phyloP scores from a whole-genome alignment of 345 rosid species.

The Citrus sp. region DNA sequence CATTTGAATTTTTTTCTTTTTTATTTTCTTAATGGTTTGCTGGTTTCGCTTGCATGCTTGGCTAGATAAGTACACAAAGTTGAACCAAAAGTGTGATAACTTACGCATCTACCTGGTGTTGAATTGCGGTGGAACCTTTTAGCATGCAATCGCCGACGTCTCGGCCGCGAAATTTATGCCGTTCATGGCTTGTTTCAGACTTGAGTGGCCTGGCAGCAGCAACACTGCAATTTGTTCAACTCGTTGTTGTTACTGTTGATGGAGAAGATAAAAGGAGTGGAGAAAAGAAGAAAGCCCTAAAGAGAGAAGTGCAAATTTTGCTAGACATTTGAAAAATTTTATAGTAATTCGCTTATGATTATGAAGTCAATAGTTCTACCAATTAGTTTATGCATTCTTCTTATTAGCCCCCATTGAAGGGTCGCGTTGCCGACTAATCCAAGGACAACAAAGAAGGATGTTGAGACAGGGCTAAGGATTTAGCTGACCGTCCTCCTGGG shows the following conservation, averaged over 20 bases:
- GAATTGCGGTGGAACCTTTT: slow-evolving; percentile 47
- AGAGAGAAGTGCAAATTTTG: background rate
- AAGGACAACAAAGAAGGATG: too few species aligned
- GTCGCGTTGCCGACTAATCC: too few species aligned
- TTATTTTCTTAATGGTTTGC: slow-evolving; percentile 14
- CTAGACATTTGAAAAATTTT: slow-evolving; percentile 20
- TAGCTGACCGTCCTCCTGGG: too few species aligned
- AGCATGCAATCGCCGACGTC: slow-evolving; percentile 45
- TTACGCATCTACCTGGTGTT: slow-evolving; percentile 54
- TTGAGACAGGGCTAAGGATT: too few species aligned
- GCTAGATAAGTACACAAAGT: slow-evolving; percentile 22
- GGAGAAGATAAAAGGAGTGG: slow-evolving; percentile 27
- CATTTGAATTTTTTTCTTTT: background rate
- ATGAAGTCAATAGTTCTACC: too few species aligned
- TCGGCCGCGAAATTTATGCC: background rate
- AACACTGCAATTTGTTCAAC: background rate
- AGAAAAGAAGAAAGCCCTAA: slow-evolving; percentile 17
- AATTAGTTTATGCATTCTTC: too few species aligned
- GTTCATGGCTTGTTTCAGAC: background rate
- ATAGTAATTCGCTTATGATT: too few species aligned
- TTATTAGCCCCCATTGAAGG: too few species aligned
- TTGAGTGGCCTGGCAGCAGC: slow-evolving; percentile 32
- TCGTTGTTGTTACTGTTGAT: background rate
- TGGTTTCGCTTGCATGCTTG: background rate
- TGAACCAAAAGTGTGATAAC: slow-evolving; percentile 36